Evolutionary conservation across 305 asterid genomes (phyloP).

Genomic region (Fraxinus greggii): DNA sequence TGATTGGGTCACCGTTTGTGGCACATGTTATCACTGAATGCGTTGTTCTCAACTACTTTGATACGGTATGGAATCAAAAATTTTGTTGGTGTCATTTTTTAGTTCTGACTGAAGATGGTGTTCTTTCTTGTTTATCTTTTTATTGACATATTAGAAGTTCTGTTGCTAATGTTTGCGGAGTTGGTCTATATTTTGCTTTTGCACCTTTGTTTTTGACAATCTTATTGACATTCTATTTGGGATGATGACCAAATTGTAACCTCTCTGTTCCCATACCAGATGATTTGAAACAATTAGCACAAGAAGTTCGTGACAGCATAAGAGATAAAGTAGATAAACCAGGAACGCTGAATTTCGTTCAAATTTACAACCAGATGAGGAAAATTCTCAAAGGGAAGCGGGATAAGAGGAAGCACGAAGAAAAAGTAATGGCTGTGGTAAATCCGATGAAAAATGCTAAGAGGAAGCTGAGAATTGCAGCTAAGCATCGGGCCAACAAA

Average conservation of each 20-base stretch:
- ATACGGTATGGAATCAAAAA: not conserved
- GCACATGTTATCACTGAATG: not conserved
- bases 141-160: not conserved
- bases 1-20: not conserved
- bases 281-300: conserved; percentile 70
- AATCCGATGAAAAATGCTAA: conserved; percentile 83
- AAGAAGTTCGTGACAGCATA: conserved; percentile 59
- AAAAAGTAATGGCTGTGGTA: conserved; percentile 80
- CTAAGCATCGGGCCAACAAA: conserved; percentile 76
- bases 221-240: not conserved
- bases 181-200: not conserved
- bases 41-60: not conserved
- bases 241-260: not conserved
- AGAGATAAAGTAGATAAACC: conserved; percentile 47
- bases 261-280: conserved; percentile 37
- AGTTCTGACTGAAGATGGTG: not conserved
- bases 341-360: conserved; percentile 57
- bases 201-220: not conserved
- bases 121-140: not conserved
- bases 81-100: not conserved
- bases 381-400: conserved; percentile 68
- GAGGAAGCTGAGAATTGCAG: conserved; percentile 78
- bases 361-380: conserved; percentile 61
- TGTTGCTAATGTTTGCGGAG: not conserved
- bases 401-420: conserved; percentile 84